Base-by-base conservation (phyloP, 495 filamentous ascomycete genomes). In the Neurospora sp. region DNA sequence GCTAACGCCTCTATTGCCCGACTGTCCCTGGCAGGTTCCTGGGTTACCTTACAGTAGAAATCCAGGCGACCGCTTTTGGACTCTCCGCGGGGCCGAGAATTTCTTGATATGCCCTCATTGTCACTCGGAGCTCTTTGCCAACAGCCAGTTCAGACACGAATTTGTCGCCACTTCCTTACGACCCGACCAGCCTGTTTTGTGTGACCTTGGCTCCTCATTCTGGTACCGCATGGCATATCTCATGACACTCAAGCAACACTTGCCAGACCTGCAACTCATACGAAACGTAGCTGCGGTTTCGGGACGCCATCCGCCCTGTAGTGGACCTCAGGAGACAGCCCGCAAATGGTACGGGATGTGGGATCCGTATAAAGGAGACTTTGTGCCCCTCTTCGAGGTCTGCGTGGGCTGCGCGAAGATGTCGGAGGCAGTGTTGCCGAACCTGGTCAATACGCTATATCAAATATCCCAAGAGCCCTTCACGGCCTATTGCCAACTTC, bases 221-320 rank as follows among this genome's bases (percentile, higher is more conserved):
- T 86, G 80, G 80, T 85, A 85, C 71, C 82, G 82, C 69, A 84
- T 86, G 48, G 85, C 85, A 4, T 86, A 79, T 71, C 78, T 84
- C 27, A 76, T 86, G 71, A 84, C 82, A 11, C 71, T 79, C 12
- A 84, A 86, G 72, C 76, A 83, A 35, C 62, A 74, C 3, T 78
- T 78, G 37, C 74, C 76, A 8, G 85, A 86, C 46, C 46, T 86
- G 66, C 78, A 78, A 4, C 75, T 86, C 2, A 75, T 86, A 20
- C 78, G 81, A 27, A 76, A 75, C 35, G 78, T 86, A 44, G 81
- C 83, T 7, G 78, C 78, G n/a, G 78, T 84, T 66, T 78, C 78
- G 16, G 76, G 79, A 0, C 77, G 79, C 39, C 72, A 77, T 31
- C 78, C 79, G 38, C 80, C 80, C 10, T 86, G 85, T 44, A 75